phyloP scores from a whole-genome alignment of 306 rosid species.

The Senna tora region DNA sequence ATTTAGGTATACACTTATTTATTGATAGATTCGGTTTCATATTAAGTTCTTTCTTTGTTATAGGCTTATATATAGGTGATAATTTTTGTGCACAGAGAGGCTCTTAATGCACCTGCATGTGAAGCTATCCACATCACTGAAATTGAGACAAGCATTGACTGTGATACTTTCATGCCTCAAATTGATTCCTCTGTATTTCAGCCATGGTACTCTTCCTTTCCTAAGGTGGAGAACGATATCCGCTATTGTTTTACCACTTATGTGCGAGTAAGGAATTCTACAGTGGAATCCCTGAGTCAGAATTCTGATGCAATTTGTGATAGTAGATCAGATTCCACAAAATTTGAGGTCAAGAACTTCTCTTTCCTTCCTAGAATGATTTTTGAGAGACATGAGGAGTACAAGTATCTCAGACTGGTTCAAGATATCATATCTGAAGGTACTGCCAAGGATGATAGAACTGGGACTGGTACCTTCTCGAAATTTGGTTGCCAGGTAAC shows the following conservation, averaged over 20 bases:
- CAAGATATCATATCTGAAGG: conserved; percentile 86
- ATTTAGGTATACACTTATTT: conserved; percentile 55
- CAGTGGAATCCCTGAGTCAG: conserved; percentile 49
- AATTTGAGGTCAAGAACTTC: conserved; percentile 72
- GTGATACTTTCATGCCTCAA: conserved; percentile 79
- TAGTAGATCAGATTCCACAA: conserved; percentile 43
- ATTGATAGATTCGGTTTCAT: conserved; percentile 4
- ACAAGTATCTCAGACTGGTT: conserved; percentile 73
- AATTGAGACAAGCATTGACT: conserved; percentile 71
- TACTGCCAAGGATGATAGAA: conserved; percentile 80
- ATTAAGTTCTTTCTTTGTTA: conserved; percentile 17
- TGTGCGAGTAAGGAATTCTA: conserved; percentile 79
- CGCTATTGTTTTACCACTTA: conserved; percentile 76
- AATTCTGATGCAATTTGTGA: conserved; percentile 46
- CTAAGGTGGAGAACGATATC: conserved; percentile 68
- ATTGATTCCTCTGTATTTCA: conserved; percentile 77
- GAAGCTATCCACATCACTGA: conserved; percentile 92
- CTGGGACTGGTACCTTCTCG: conserved; percentile 96
- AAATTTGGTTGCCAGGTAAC: conserved; percentile 93
- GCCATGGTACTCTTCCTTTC: conserved; percentile 92
- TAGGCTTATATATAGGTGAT: conserved; percentile 20
- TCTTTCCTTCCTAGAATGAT: conserved; percentile 85
- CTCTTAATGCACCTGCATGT: conserved; percentile 85
- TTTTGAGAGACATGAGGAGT: conserved; percentile 87
- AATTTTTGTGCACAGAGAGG: conserved; percentile 65